Evolutionary conservation across 306 rosid genomes (phyloP).

Genomic region (Pachyrhizus erosus): DNA sequence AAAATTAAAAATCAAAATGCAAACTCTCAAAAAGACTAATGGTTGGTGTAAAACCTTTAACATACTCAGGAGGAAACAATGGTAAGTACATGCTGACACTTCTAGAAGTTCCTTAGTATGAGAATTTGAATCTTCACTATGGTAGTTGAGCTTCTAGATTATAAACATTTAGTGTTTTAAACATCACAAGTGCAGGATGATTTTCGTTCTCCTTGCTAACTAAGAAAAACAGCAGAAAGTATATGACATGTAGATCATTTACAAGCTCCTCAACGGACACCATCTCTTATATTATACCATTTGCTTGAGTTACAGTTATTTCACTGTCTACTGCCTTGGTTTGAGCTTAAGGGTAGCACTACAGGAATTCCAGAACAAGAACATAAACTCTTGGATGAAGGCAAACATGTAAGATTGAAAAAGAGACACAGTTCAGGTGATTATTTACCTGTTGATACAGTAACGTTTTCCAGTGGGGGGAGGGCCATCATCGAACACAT

Average conservation of each 20-base stretch:
- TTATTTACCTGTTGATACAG: slow-evolving; percentile 83
- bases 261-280: slow-evolving; percentile 35
- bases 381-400: slow-evolving; percentile 35
- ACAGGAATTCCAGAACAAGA: slow-evolving; percentile 44
- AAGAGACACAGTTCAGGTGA: neutral
- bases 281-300: neutral
- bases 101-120: neutral
- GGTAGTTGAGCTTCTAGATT: neutral
- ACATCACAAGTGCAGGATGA: neutral
- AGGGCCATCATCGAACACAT: slow-evolving; percentile 95
- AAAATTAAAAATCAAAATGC: neutral
- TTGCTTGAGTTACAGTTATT: neutral
- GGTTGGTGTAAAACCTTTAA: neutral
- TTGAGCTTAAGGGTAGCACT: slow-evolving; percentile 76
- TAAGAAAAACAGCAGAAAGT: slow-evolving; percentile 17
- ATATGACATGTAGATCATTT: slow-evolving; percentile 31
- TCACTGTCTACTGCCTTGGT: slow-evolving; percentile 46
- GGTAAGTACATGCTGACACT: neutral
- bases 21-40: neutral
- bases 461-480: slow-evolving; percentile 89
- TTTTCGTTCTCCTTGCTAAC: neutral
- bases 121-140: neutral
- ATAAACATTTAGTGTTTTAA: neutral
- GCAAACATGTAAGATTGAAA: neutral
- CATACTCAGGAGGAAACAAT: neutral